Evolutionary conservation across 129 eudicot genomes (phyloP).

Genomic region (Tagetes patula): DNA sequence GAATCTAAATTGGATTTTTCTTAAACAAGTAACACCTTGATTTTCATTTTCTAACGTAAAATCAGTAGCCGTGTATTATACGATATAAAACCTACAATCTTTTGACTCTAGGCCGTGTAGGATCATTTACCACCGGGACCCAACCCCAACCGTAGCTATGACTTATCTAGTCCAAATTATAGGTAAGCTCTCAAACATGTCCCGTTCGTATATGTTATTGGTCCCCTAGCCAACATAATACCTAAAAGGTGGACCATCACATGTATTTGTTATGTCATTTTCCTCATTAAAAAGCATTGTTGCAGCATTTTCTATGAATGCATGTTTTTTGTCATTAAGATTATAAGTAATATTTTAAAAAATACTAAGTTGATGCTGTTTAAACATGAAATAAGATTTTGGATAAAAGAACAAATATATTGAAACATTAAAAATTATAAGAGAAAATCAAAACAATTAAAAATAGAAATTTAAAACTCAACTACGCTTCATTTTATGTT

Average conservation of each 20-base stretch:
- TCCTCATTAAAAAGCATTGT: conserved; percentile 20
- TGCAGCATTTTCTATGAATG: conserved; percentile 3
- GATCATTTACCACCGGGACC: too few relatives aligned
- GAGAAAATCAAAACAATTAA: too few relatives aligned
- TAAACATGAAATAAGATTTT: not conserved
- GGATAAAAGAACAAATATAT: not conserved
- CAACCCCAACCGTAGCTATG: not conserved
- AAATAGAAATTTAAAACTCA: too few relatives aligned
- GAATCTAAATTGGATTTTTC: too few relatives aligned
- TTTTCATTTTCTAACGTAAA: too few relatives aligned
- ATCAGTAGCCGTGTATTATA: too few relatives aligned
- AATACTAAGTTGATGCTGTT: not conserved
- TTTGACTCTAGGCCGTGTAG: too few relatives aligned
- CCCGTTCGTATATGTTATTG: not conserved
- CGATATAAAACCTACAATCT: too few relatives aligned
- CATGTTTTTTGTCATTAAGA: not conserved
- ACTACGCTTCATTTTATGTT: too few relatives aligned
- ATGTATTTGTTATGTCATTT: conserved; percentile 4
- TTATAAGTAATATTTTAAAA: too few relatives aligned
- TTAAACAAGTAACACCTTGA: too few relatives aligned
- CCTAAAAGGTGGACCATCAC: conserved; percentile 17
- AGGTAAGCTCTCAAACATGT: conserved; percentile 2
- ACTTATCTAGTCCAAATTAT: conserved; percentile 20
- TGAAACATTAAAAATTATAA: too few relatives aligned
- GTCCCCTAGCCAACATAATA: conserved; percentile 9